phyloP scores from a whole-genome alignment of 192 early-diverging fungal species.

The Martensiomyces pterosporus region DNA sequence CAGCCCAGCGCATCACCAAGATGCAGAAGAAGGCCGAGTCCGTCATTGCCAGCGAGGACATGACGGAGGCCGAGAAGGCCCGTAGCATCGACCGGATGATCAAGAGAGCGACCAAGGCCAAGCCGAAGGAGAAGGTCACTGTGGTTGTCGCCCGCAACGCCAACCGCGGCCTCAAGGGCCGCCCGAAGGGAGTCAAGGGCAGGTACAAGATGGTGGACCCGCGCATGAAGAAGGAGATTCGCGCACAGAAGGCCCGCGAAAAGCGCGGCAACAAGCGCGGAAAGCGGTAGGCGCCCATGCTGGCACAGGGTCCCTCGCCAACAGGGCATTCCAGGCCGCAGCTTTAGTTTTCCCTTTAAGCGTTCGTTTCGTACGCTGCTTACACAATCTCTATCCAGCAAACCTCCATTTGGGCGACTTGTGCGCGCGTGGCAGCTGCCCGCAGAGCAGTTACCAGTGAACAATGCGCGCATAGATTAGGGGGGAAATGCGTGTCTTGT shows the following conservation, averaged over 20 bases:
- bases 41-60: constrained; percentile 81
- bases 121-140: constrained; percentile 72
- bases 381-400: too few species aligned
- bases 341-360: too few species aligned
- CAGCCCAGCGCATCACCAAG: constrained; percentile 69
- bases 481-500: too few species aligned
- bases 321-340: too few species aligned
- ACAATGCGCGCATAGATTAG: too few species aligned
- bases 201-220: constrained; percentile 96
- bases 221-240: constrained; percentile 94
- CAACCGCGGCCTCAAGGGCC: constrained; percentile 81
- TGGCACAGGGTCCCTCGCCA: too few species aligned
- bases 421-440: too few species aligned
- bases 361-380: too few species aligned
- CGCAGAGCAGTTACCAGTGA: too few species aligned
- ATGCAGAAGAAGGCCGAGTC: constrained; percentile 84
- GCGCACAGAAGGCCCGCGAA: constrained; percentile 64
- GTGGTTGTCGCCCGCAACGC: constrained; percentile 87
- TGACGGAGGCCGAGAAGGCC: constrained; percentile 86
- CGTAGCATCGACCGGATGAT: constrained; percentile 76
- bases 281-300: too few species aligned
- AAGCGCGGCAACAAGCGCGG: too few species aligned
- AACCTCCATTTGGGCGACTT: too few species aligned
- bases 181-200: constrained; percentile 97
- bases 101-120: constrained; percentile 72